Percentiles rank a stretch among this genome's conserved stretches.
Conservation (phyloP, 768 basidiomycete species). For the Leccinum disarticulatum region DNA sequence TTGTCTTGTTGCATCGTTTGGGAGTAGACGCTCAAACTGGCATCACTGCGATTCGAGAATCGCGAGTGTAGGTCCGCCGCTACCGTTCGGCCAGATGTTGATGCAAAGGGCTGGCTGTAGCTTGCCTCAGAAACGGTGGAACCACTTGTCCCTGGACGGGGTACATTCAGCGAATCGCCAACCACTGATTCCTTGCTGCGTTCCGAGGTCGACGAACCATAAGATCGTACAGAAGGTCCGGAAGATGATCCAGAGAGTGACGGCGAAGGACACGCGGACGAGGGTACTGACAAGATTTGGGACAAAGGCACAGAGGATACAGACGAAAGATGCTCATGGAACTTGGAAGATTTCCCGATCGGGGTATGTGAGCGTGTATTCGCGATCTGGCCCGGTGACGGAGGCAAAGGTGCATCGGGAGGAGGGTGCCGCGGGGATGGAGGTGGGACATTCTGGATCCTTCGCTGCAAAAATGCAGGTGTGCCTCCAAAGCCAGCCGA, state of each 20-base stretch:
- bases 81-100: conserved; percentile 3
- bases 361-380: conserved; percentile 13
- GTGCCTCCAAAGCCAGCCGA: conserved; percentile 13
- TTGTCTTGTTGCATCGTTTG: conserved; percentile 17
- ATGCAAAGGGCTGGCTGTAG: conserved; percentile 16
- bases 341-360: conserved; percentile 23
- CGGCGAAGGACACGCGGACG: conserved; percentile 17
- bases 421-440: conserved; percentile 30
- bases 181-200: conserved; percentile 11
- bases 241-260: conserved; percentile 33
- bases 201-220: conserved; percentile 20
- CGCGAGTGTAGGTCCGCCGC: conserved; percentile 13
- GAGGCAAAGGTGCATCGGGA: conserved; percentile 31
- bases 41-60: conserved; percentile 21
- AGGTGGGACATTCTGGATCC: conserved; percentile 24
- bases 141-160: conserved; percentile 20
- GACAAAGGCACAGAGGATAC: conserved; percentile 25
- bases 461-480: conserved; percentile 32
- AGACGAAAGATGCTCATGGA: conserved; percentile 35
- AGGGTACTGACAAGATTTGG: conserved; percentile 6
- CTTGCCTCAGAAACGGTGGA: conserved; percentile 24
- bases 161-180: conserved; percentile 10
- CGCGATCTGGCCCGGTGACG: conserved; percentile 16
- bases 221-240: conserved; percentile 28
- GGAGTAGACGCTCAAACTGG: conserved; percentile 19